phyloP scores from a whole-genome alignment of 2,329 filamentous ascomycete genomes.

The Colletotrichum tamarilloi region DNA sequence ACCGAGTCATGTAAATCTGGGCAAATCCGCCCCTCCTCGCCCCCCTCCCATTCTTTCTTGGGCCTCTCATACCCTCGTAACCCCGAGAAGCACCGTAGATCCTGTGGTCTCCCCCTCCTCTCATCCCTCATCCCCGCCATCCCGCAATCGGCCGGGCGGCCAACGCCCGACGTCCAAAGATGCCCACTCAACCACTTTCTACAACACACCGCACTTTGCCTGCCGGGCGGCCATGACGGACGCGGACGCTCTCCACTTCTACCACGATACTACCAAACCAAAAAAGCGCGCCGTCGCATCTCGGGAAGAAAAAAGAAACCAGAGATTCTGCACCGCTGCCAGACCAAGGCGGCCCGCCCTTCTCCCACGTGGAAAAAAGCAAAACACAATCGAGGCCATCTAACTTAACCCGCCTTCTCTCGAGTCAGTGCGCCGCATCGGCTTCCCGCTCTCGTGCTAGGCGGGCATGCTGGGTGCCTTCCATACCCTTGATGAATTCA shows the following conservation, averaged over 20 bases:
- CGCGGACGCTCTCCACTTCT: neutral
- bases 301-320: neutral
- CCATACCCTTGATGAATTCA: neutral
- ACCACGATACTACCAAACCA: neutral
- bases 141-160: neutral
- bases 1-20: constrained; percentile 28
- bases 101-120: neutral
- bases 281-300: neutral
- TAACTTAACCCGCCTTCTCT: neutral
- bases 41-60: neutral
- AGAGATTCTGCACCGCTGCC: neutral
- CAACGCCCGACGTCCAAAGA: neutral
- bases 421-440: constrained; percentile 2
- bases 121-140: neutral
- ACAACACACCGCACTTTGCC: neutral
- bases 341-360: neutral
- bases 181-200: neutral
- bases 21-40: neutral
- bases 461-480: neutral
- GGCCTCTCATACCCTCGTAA: neutral
- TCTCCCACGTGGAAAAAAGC: neutral
- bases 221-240: neutral
- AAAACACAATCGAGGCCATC: neutral
- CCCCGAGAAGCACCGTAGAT: constrained; percentile 7
- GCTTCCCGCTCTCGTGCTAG: neutral